Conservation (phyloP, 805 yeast species). For the Lipomyces mesembrius region DNA sequence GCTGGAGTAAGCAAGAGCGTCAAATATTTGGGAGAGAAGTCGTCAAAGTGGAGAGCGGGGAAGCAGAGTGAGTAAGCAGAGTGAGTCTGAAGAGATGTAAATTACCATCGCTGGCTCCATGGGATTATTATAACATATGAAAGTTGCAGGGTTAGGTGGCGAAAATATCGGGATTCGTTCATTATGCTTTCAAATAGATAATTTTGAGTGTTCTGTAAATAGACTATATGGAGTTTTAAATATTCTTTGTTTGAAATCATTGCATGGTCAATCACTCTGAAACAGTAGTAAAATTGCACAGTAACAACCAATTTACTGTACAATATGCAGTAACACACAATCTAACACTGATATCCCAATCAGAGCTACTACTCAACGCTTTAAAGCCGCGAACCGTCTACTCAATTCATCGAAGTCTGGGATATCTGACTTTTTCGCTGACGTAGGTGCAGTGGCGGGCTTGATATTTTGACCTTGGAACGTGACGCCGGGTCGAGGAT, state of each 20-base stretch:
- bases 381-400: conserved; percentile 79
- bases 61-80: neutral
- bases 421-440: conserved; percentile 13
- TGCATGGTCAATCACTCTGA: neutral
- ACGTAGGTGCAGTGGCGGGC: conserved; percentile 16
- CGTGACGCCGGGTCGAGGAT: conserved; percentile 43
- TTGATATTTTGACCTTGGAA: conserved; percentile 33
- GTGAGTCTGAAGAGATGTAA: neutral
- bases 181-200: neutral
- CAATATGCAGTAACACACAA: conserved; percentile 2
- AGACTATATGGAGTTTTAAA: conserved; percentile 2
- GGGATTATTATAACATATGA: neutral
- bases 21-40: conserved; percentile 77
- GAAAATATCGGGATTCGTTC: neutral
- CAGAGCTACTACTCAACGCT: conserved; percentile 22
- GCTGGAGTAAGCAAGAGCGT: conserved; percentile 79
- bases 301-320: neutral
- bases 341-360: neutral
- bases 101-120: neutral
- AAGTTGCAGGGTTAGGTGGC: neutral
- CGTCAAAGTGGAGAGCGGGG: conserved; percentile 45
- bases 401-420: conserved; percentile 65
- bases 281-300: neutral
- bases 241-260: neutral
- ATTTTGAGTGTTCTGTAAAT: conserved; percentile 1